Conservation (phyloP, 192 early-diverging fungal species). For the Entomortierella lignicola region DNA sequence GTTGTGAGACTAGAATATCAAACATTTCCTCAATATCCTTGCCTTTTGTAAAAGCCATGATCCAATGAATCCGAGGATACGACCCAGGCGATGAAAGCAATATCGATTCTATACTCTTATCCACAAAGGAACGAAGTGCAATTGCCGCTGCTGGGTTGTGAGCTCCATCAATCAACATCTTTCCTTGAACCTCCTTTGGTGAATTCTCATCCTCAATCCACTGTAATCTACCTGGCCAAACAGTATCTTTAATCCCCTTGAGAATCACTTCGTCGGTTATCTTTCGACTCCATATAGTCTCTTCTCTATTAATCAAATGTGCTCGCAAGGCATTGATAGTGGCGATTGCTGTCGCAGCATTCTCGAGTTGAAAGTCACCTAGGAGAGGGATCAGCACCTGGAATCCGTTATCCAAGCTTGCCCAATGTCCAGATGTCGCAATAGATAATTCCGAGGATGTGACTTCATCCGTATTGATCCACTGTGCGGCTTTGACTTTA, state of each 20-base stretch:
- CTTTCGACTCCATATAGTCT: conserved; percentile 27
- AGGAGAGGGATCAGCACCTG: conserved; percentile 68
- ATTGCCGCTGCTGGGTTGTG: conserved; percentile 84
- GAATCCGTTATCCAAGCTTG: conserved; percentile 19
- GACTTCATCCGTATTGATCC: conserved; percentile 9
- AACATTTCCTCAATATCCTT: conserved; percentile 76
- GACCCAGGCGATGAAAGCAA: conserved; percentile 1
- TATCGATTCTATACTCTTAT: conserved; percentile 33
- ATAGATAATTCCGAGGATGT: not conserved
- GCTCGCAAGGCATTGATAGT: conserved; percentile 65
- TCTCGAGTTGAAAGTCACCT: conserved; percentile 85
- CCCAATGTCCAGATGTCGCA: conserved; percentile 16
- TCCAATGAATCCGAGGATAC: conserved; percentile 70
- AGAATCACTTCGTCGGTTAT: conserved; percentile 66
- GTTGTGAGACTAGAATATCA: conserved; percentile 57
- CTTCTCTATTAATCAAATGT: not conserved
- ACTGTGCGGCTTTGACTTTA: conserved; percentile 37
- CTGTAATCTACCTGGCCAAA: conserved; percentile 90
- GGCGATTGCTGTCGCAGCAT: conserved; percentile 79
- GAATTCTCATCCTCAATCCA: conserved; percentile 57
- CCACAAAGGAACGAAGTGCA: conserved; percentile 76
- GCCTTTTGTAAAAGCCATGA: conserved; percentile 78
- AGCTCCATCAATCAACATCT: conserved; percentile 89
- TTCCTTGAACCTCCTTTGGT: conserved; percentile 34
- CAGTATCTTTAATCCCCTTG: conserved; percentile 71